Evolutionary conservation across 371 early-diverging fungal genomes (phyloP).

Genomic region (Fennellomyces sp.): DNA sequence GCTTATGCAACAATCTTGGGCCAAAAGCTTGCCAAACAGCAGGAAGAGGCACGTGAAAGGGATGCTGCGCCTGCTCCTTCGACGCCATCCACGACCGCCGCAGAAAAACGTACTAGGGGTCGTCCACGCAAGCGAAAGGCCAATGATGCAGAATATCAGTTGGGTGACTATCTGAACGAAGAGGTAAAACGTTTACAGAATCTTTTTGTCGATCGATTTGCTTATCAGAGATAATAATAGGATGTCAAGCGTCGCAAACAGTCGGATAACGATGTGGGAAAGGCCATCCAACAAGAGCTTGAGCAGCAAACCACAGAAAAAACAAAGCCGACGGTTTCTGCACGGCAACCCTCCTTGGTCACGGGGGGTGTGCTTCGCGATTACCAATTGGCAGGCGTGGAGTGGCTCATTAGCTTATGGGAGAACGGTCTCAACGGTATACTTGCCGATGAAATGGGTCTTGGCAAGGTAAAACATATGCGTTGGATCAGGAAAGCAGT

Average conservation of each 20-base stretch:
- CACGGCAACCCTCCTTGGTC: conserved; percentile 79
- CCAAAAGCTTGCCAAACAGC: conserved; percentile 75
- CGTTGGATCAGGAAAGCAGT: neutral
- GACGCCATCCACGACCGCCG: conserved; percentile 14
- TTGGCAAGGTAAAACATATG: conserved; percentile 75
- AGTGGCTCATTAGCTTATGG: conserved; percentile 98
- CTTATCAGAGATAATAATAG: too few relatives aligned
- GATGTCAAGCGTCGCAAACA: conserved; percentile 48
- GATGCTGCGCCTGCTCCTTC: conserved; percentile 29
- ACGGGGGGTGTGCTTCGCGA: conserved; percentile 88
- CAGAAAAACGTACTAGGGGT: conserved; percentile 13
- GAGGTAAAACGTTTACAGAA: conserved; percentile 52
- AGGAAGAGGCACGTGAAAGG: conserved; percentile 67
- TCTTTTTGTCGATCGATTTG: too few relatives aligned
- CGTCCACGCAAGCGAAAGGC: conserved; percentile 40
- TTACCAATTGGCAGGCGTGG: conserved; percentile 96
- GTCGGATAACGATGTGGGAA: conserved; percentile 28
- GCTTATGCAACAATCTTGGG: conserved; percentile 84
- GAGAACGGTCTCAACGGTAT: conserved; percentile 98
- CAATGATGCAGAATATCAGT: conserved; percentile 54
- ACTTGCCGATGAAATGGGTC: conserved; percentile 98
- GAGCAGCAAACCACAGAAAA: neutral
- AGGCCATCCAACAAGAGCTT: conserved; percentile 36
- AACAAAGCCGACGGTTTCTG: conserved; percentile 39
- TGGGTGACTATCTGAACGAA: conserved; percentile 63